Percentiles rank a stretch among this genome's conserved stretches.
Evolutionary conservation across 768 basidiomycete genomes (phyloP).

Genomic region (Clavulina sp.): DNA sequence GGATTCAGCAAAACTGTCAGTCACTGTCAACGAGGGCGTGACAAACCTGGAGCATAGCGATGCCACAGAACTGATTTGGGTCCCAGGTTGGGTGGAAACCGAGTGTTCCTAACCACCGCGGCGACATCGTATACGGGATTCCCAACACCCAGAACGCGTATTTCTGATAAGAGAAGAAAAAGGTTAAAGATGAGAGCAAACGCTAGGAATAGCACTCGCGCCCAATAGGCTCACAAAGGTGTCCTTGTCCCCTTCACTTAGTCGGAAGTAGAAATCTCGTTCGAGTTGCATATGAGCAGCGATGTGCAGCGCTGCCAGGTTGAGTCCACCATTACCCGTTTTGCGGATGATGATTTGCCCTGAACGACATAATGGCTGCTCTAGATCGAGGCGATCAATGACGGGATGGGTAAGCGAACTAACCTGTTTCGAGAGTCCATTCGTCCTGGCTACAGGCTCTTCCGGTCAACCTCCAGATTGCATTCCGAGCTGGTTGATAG

Average conservation of each 20-base stretch:
- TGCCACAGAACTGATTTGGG: not conserved
- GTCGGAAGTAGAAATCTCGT: constrained; percentile 1
- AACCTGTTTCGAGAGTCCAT: constrained; percentile 23
- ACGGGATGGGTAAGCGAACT: no score
- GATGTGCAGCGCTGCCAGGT: constrained; percentile 21
- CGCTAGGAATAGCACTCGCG: not conserved
- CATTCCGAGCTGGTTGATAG: constrained; percentile 19
- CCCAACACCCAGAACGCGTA: constrained; percentile 1
- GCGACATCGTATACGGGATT: not conserved
- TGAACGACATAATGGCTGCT: not conserved
- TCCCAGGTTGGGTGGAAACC: not conserved
- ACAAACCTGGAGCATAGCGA: not conserved
- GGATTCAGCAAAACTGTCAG: not conserved
- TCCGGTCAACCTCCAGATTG: constrained; percentile 25
- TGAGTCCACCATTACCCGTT: constrained; percentile 22
- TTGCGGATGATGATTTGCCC: constrained; percentile 27
- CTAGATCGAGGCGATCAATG: not conserved
- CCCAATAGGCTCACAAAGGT: not conserved
- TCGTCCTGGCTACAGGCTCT: constrained; percentile 18
- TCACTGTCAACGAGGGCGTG: not conserved
- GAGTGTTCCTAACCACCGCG: not conserved
- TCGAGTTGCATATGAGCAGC: not conserved
- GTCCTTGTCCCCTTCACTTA: constrained; percentile 1
- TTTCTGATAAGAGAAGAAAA: not conserved
- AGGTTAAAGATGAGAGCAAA: not conserved